phyloP scores from a whole-genome alignment of 805 yeast genomes.

The Myxozyma vanderwaltii region DNA sequence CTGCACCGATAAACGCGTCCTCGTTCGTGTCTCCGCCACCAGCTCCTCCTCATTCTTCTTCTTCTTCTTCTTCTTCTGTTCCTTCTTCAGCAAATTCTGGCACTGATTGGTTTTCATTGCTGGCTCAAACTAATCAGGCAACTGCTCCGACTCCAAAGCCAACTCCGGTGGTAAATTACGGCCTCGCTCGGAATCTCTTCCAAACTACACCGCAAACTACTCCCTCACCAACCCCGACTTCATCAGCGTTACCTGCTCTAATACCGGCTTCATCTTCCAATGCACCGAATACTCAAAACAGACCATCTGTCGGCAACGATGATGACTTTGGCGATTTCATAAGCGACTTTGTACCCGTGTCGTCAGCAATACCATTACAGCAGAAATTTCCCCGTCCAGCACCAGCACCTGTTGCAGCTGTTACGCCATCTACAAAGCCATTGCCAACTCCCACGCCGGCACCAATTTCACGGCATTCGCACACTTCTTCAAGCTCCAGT shows the following conservation, averaged over 20 bases:
- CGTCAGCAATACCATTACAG: neutral
- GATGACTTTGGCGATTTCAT: constrained; percentile 28
- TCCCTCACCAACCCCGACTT: neutral
- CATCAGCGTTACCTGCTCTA: neutral
- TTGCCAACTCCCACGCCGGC: neutral
- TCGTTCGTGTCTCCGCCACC: neutral
- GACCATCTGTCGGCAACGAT: neutral
- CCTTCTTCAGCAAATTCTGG: neutral
- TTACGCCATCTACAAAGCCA: neutral
- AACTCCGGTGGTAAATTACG: constrained; percentile 6
- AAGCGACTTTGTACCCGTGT: neutral
- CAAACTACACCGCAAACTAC: neutral
- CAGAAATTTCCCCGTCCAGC: too few species aligned
- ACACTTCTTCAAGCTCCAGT: neutral
- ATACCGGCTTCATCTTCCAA: neutral
- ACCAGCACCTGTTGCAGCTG: neutral
- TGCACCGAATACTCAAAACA: neutral
- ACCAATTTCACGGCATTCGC: neutral
- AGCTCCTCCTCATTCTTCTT: neutral
- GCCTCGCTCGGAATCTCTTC: constrained; percentile 4
- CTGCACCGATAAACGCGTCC: neutral
- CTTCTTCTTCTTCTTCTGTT: neutral
- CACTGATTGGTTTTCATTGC: constrained; percentile 19
- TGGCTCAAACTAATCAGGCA: constrained; percentile 6
- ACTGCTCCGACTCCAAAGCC: neutral